Percentiles rank a stretch among this genome's conserved stretches.
These are phyloP conservation scores for Penicillium sp. DNA, from an alignment of 2,329 filamentous ascomycete genomes.

Conservation along the genomic window DNA sequence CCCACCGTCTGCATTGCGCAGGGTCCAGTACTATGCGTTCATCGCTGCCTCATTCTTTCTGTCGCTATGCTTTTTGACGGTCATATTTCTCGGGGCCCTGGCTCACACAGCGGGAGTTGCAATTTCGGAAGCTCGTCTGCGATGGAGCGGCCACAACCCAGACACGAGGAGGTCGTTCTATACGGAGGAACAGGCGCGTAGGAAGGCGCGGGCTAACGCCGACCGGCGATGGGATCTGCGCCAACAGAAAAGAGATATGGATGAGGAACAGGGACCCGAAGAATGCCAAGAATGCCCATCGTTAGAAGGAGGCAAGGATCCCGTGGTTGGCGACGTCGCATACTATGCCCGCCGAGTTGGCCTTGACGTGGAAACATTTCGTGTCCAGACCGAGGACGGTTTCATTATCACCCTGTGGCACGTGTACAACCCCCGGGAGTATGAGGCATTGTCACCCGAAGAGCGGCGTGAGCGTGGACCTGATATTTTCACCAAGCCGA, in stretches of 20 bases:
- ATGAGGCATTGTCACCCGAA: conserved; percentile 54
- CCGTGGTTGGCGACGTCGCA: conserved; percentile 71
- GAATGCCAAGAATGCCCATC: conserved; percentile 70
- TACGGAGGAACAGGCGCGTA: conserved; percentile 67
- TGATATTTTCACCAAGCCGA: conserved; percentile 58
- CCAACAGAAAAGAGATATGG: conserved; percentile 43
- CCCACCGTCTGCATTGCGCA: conserved; percentile 65
- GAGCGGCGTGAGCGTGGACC: conserved; percentile 54
- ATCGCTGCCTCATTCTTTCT: conserved; percentile 69
- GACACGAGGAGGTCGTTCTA: conserved; percentile 66
- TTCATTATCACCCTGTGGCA: conserved; percentile 90
- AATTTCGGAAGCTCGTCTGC: conserved; percentile 51
- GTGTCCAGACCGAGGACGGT: conserved; percentile 90
- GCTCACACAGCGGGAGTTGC: conserved; percentile 64
- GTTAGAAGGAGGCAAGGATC: conserved; percentile 77
- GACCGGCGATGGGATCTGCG: conserved; percentile 62
- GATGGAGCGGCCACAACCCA: conserved; percentile 61
- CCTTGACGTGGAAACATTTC: conserved; percentile 76
- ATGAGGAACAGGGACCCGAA: conserved; percentile 38
- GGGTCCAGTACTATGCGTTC: conserved; percentile 66
- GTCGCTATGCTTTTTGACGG: conserved; percentile 72
- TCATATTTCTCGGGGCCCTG: conserved; percentile 73
- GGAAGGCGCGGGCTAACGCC: conserved; percentile 56
- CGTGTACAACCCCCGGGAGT: conserved; percentile 78
- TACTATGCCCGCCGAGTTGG: conserved; percentile 89